Evolutionary conservation across 1,284 basidiomycete genomes (phyloP), one percentile per base, ranked within the genome.

Genomic region (Neotropicomus parvogracilis): DNA sequence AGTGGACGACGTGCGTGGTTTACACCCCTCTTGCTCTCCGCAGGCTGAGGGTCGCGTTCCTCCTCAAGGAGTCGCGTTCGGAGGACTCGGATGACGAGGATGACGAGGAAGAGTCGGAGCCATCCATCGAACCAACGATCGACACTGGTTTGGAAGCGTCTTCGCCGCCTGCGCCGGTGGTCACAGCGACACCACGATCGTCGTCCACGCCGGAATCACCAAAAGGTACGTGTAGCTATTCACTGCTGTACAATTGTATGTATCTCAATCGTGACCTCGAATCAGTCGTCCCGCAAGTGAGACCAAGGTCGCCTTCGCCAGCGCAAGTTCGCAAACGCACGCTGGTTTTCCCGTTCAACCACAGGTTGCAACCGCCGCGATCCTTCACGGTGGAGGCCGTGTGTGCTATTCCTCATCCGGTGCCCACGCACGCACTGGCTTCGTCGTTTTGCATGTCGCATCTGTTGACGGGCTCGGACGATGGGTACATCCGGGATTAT

Each of bases 401-500:
- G 51, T 91, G 89, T 54, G 93, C 93, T 13, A 83, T 95, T 42
- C 91, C 94, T 1, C 90, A 97, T 57, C 91, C 91, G 1, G 80
- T 81, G 3, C 85, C 92, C 4, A 92, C 91, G 0, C 91, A 97
- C 69, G 79, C 89, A 12, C 79, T 97, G 19, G 85, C 92, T 2
- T 75, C 89, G 4, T 91, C 91, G 0, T 70, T 80, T n/a, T 97
- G 95, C 68, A 84, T 92, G 75, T 83, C 88, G 21, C 91, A 95
- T 62, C 75, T 97, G 12, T 70, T 97, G 39, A 93, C 93, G 5
- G 95, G 94, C 33, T 91, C 91, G 10, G 86, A 94, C 53, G 95
- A 98, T 67, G 95, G 95, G 10, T 94, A 92, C 59, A 86, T 98
- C 38, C 83, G 95, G 34, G 83, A 91, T 68, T 97, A 97, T 71